Conservation (phyloP, 306 rosid genomes). For the Corylus heterophylla region DNA sequence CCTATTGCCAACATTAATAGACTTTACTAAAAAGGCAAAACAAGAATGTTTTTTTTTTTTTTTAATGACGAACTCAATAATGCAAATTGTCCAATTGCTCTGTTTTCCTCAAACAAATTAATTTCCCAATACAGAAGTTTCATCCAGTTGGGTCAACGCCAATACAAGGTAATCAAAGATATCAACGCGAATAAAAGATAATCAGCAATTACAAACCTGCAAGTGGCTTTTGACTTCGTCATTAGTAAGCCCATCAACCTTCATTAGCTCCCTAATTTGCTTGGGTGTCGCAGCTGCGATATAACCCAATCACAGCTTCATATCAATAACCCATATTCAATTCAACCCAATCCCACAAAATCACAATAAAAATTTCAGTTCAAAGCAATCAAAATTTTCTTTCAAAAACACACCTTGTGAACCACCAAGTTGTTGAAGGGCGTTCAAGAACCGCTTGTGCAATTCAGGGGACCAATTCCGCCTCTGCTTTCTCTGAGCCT, state of each 20-base stretch:
- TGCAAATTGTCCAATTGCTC: background rate
- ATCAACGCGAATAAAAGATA: background rate
- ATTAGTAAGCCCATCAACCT: slow-evolving; percentile 93
- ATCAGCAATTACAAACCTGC: slow-evolving; percentile 54
- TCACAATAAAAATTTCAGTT: background rate
- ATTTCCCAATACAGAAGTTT: background rate
- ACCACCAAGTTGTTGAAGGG: slow-evolving; percentile 92
- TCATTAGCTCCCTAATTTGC: slow-evolving; percentile 89
- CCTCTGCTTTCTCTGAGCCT: slow-evolving; percentile 68
- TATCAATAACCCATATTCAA: background rate
- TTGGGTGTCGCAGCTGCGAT: slow-evolving; percentile 84
- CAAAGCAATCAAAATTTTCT: no score
- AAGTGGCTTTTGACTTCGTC: slow-evolving; percentile 96
- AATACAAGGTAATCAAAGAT: background rate
- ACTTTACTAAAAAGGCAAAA: background rate
- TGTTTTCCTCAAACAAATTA: background rate
- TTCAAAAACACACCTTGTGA: slow-evolving; percentile 56
- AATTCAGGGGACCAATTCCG: slow-evolving; percentile 91
- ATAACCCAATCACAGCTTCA: slow-evolving; percentile 18
- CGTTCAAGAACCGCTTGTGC: slow-evolving; percentile 74
- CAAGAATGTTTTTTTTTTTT: background rate
- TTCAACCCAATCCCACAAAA: background rate
- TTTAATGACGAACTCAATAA: background rate
- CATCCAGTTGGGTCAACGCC: background rate
- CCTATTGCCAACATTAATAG: background rate